These are phyloP conservation scores for Modicella reniformis DNA, from an alignment of 371 early-diverging fungal genomes.

Conservation along the genomic window DNA sequence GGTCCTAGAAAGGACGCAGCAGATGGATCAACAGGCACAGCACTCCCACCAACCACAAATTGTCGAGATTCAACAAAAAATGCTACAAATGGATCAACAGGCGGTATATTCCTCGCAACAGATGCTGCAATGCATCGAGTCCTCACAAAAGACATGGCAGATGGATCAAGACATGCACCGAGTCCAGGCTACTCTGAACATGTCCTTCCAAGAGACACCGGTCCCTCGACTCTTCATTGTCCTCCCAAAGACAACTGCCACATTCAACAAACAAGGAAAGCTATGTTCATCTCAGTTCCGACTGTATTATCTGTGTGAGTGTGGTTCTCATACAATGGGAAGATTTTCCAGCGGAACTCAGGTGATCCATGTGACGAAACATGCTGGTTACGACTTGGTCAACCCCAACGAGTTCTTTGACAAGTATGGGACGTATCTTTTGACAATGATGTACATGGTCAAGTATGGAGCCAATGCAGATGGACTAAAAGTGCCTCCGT, in stretches of 20 bases:
- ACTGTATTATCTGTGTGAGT: constrained; percentile 6
- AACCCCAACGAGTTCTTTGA: not conserved
- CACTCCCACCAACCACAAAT: too few species aligned
- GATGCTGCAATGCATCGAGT: too few species aligned
- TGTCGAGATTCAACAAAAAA: too few species aligned
- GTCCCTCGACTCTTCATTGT: constrained; percentile 33
- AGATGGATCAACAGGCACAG: too few species aligned
- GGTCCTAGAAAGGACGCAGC: too few species aligned
- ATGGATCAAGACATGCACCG: too few species aligned
- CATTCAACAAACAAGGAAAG: not conserved
- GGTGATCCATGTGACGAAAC: constrained; percentile 12
- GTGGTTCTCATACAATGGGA: not conserved
- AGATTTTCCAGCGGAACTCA: not conserved
- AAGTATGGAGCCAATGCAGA: not conserved
- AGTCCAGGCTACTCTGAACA: constrained; percentile 11
- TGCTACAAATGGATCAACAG: too few species aligned
- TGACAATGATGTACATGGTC: constrained; percentile 8
- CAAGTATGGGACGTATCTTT: constrained; percentile 7
- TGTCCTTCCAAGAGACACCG: constrained; percentile 20
- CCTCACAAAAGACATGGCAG: too few species aligned
- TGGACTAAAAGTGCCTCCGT: not conserved
- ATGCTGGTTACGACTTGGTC: constrained; percentile 5
- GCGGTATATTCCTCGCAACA: too few species aligned
- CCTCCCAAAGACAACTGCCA: constrained; percentile 9
- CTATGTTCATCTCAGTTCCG: not conserved